A percentile compares a stretch with the other conserved stretches of the same genome.
phyloP scores from a whole-genome alignment of 1,284 basidiomycete genomes.

The Ustilago bromivora region DNA sequence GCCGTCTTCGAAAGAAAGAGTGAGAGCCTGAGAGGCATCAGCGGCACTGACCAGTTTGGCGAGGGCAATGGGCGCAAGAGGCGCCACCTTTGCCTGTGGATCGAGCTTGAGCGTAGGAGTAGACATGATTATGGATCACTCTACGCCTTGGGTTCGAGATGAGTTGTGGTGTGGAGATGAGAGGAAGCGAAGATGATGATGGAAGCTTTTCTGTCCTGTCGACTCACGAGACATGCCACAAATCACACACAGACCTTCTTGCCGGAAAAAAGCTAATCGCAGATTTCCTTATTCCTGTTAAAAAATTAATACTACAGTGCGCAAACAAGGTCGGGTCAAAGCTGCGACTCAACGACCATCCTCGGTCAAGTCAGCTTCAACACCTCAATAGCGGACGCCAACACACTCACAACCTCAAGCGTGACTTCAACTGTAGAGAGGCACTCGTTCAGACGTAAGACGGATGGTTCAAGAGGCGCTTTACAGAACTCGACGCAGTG shows the following conservation, averaged over 20 bases:
- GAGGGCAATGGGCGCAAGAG: conserved; percentile 55
- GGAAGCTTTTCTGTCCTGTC: background rate
- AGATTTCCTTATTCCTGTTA: background rate
- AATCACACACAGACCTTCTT: background rate
- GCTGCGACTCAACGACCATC: background rate
- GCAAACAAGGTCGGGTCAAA: background rate
- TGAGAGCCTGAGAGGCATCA: conserved; percentile 31
- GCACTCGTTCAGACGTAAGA: background rate
- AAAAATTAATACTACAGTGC: background rate
- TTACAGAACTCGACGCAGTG: background rate
- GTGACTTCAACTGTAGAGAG: background rate
- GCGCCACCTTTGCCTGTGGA: conserved; percentile 56
- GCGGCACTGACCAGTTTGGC: conserved; percentile 47
- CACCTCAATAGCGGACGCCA: too few relatives aligned
- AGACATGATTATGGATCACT: conserved; percentile 33
- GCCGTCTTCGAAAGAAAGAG: conserved; percentile 51
- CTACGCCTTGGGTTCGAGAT: conserved; percentile 16
- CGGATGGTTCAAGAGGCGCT: background rate
- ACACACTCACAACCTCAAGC: background rate
- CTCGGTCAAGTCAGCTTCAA: background rate
- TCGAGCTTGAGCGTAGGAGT: conserved; percentile 55
- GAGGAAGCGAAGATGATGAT: background rate
- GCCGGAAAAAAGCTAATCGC: conserved; percentile 13
- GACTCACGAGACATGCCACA: background rate
- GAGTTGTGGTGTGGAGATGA: background rate